Evolutionary conservation across 1,139 yeast species (phyloP).

Genomic region (Fermentozyma sake): DNA sequence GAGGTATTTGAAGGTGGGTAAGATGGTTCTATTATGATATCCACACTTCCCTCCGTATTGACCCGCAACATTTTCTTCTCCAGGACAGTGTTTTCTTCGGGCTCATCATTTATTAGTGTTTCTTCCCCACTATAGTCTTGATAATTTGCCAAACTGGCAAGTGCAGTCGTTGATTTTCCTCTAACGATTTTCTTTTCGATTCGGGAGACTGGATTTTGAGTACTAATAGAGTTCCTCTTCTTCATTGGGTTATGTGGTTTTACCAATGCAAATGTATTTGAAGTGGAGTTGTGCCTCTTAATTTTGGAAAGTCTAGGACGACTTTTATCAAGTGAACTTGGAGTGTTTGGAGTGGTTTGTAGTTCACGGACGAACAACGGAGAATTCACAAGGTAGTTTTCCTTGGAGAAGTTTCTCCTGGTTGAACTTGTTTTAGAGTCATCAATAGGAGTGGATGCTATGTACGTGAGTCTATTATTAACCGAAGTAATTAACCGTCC

Average conservation of each 20-base stretch:
- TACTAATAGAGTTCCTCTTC: constrained; percentile 28
- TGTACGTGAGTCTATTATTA: constrained; percentile 17
- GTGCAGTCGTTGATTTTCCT: constrained; percentile 29
- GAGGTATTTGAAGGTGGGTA: not conserved
- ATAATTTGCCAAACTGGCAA: constrained; percentile 15
- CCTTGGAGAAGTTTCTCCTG: not conserved
- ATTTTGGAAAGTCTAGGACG: constrained; percentile 3
- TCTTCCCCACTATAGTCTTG: no score
- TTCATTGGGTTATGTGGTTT: constrained; percentile 3
- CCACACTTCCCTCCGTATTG: constrained; percentile 1
- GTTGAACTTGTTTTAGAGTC: no score
- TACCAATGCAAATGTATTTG: not conserved
- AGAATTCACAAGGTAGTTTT: constrained; percentile 23
- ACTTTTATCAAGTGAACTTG: constrained; percentile 1
- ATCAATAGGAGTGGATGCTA: no score
- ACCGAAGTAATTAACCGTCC: constrained; percentile 54
- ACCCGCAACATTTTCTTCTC: constrained; percentile 1
- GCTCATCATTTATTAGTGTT: constrained; percentile 1
- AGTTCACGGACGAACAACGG: no score
- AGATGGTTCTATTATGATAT: no score
- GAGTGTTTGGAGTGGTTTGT: constrained; percentile 5
- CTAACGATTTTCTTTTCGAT: constrained; percentile 9
- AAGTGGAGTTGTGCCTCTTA: constrained; percentile 7
- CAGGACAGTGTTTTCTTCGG: constrained; percentile 1
- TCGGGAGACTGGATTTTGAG: constrained; percentile 11